These are phyloP conservation scores for Salix koriyanagi DNA, from an alignment of 345 rosid species.

Conservation along the genomic window DNA sequence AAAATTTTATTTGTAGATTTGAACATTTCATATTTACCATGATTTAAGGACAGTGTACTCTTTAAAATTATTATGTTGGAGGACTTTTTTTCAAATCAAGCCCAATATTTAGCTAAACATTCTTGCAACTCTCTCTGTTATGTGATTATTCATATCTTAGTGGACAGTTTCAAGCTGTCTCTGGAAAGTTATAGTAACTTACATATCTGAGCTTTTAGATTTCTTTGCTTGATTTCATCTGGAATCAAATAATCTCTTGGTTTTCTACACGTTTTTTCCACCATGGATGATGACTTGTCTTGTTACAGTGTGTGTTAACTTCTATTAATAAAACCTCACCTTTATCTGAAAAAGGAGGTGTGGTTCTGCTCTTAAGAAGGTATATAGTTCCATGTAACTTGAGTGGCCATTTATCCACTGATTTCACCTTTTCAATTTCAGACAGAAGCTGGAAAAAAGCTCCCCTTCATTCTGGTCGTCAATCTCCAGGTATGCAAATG, in stretches of 20 bases:
- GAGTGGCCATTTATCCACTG: not conserved
- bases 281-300: not conserved
- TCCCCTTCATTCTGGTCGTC: constrained; percentile 78
- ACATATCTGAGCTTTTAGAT: not conserved
- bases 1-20: too few species aligned
- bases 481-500: constrained; percentile 75
- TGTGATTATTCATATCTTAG: not conserved
- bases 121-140: not conserved
- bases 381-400: not conserved
- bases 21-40: not conserved
- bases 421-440: constrained; percentile 34
- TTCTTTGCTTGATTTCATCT: not conserved
- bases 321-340: not conserved
- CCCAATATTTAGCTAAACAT: not conserved
- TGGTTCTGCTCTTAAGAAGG: not conserved
- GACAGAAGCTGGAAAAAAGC: constrained; percentile 86
- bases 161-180: not conserved
- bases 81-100: not conserved
- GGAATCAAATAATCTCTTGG: not conserved
- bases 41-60: not conserved
- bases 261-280: not conserved
- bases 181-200: not conserved
- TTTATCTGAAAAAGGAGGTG: not conserved
- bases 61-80: not conserved
- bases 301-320: not conserved